phyloP scores from a whole-genome alignment of 192 early-diverging fungal species.

The Spinellus fusiger region DNA sequence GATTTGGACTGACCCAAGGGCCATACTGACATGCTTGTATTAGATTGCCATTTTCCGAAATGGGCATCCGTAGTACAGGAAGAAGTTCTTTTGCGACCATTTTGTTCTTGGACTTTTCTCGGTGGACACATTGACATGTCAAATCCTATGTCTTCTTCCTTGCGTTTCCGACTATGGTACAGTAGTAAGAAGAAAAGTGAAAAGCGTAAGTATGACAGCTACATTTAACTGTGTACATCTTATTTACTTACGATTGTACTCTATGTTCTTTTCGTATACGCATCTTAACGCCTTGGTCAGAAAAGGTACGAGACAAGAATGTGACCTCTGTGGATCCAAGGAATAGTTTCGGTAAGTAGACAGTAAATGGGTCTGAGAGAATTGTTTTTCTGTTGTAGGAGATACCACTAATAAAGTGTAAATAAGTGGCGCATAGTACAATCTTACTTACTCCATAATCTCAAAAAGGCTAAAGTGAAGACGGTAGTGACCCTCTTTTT shows the following conservation, averaged over 20 bases:
- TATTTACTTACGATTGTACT: slow-evolving; percentile 25
- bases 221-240: background rate
- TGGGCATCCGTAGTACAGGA: slow-evolving; percentile 1
- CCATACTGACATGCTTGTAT: background rate
- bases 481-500: slow-evolving; percentile 77
- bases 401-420: slow-evolving; percentile 2
- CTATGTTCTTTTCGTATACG: slow-evolving; percentile 82
- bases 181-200: background rate
- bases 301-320: slow-evolving; percentile 80
- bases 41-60: slow-evolving; percentile 12
- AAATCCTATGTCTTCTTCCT: background rate
- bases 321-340: slow-evolving; percentile 91
- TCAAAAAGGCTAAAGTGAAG: slow-evolving; percentile 86
- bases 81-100: background rate
- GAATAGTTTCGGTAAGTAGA: slow-evolving; percentile 83
- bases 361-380: slow-evolving; percentile 67
- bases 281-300: slow-evolving; percentile 92
- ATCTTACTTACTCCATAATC: slow-evolving; percentile 52
- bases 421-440: background rate
- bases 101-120: background rate
- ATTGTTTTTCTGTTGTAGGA: slow-evolving; percentile 47
- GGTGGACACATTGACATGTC: background rate
- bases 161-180: slow-evolving; percentile 1
- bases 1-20: background rate
- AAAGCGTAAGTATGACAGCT: background rate